Evolutionary conservation across 1,139 yeast species (phyloP).

Genomic region (Saccharomyces pastorianus): DNA sequence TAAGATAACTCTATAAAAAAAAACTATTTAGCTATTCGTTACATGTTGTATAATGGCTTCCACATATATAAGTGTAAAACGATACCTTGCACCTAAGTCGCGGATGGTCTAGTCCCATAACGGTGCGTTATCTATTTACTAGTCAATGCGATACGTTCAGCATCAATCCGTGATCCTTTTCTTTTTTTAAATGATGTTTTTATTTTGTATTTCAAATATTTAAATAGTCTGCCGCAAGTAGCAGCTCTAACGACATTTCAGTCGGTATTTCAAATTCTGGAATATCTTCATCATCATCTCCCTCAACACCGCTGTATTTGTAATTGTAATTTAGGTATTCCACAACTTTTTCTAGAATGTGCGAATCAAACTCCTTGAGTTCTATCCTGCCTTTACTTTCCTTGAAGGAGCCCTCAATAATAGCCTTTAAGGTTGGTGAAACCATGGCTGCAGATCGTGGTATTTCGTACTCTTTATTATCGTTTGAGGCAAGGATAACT

Average conservation of each 20-base stretch:
- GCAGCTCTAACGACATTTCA: constrained; percentile 80
- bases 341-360: constrained; percentile 68
- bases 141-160: no score
- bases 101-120: no score
- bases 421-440: constrained; percentile 70
- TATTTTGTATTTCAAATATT: constrained; percentile 34
- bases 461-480: constrained; percentile 57
- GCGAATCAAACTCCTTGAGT: constrained; percentile 54
- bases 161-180: no score
- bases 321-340: constrained; percentile 76
- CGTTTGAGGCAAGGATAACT: constrained; percentile 69
- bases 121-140: no score
- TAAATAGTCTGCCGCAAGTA: constrained; percentile 86
- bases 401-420: constrained; percentile 34
- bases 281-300: constrained; percentile 39
- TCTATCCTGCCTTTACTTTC: constrained; percentile 35
- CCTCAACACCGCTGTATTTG: constrained; percentile 56
- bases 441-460: constrained; percentile 72
- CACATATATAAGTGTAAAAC: background rate
- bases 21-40: background rate
- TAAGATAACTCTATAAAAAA: no score
- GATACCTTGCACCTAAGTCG: background rate
- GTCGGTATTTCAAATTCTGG: constrained; percentile 91
- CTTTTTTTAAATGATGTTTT: no score
- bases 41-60: background rate